phyloP scores from a whole-genome alignment of 2,329 filamentous ascomycete species.

The Proliferodiscus dingleyae region DNA sequence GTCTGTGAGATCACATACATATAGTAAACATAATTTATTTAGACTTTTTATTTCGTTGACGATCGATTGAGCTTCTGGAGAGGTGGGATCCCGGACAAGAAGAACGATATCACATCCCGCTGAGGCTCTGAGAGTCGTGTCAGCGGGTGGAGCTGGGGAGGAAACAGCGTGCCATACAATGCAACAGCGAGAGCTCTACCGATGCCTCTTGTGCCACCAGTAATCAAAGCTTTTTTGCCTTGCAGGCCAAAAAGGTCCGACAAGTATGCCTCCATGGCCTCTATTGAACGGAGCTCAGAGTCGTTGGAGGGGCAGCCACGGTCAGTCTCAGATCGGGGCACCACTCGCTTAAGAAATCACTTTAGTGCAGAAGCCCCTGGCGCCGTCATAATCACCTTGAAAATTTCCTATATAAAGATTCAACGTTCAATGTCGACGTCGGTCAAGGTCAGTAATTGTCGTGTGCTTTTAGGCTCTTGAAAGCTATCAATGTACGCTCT shows the following conservation, averaged over 20 bases:
- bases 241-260: constrained; percentile 71
- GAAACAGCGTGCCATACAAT: constrained; percentile 5
- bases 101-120: constrained; percentile 33
- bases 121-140: constrained; percentile 26
- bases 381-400: no score
- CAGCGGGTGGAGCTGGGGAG: constrained; percentile 8
- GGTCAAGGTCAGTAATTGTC: constrained; percentile 15
- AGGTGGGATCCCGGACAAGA: constrained; percentile 11
- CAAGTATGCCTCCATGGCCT: constrained; percentile 58
- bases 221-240: constrained; percentile 78
- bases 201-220: constrained; percentile 73
- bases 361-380: no score
- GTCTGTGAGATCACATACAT: constrained; percentile 12
- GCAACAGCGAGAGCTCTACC: constrained; percentile 43
- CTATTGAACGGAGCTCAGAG: no score
- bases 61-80: constrained; percentile 10
- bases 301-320: background rate
- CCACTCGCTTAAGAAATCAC: background rate
- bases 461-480: background rate
- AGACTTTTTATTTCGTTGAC: constrained; percentile 5
- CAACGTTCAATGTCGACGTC: constrained; percentile 21
- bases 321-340: no score
- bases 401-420: no score
- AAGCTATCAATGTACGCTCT: no score
- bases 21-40: constrained; percentile 4